A percentile compares a stretch with the other conserved stretches of the same genome.
These are phyloP conservation scores for Aspergillus flavus DNA, from an alignment of 2,329 filamentous ascomycete species.

Conservation along the genomic window DNA sequence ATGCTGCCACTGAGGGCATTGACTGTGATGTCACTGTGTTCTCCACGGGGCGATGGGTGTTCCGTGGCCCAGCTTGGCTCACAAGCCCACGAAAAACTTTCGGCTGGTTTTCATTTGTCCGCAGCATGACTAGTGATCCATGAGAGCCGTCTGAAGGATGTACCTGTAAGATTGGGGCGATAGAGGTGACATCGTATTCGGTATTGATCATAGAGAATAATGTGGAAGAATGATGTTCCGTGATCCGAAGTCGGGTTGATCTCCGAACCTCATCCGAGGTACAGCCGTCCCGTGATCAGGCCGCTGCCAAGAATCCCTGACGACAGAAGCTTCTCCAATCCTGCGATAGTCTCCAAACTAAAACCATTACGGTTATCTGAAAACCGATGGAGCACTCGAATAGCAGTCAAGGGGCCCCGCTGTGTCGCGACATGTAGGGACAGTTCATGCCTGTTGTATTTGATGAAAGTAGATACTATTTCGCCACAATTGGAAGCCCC, in stretches of 20 bases:
- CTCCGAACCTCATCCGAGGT: neutral
- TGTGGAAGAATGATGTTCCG: neutral
- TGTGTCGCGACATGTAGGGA: neutral
- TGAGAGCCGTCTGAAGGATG: neutral
- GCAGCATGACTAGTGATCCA: neutral
- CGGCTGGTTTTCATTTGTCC: neutral
- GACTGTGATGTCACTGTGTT: neutral
- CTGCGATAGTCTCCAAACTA: neutral
- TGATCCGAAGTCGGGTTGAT: neutral
- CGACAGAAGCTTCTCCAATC: neutral
- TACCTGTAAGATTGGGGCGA: neutral
- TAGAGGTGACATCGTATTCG: neutral
- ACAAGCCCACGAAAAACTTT: neutral
- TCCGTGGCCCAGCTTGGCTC: neutral
- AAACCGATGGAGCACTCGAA: neutral
- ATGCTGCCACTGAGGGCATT: neutral
- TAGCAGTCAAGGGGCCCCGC: neutral
- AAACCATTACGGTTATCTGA: neutral
- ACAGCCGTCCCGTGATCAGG: neutral
- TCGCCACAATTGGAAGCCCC: slow-evolving; percentile 8
- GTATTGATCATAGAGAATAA: neutral
- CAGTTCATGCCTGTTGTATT: neutral
- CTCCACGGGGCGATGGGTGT: neutral
- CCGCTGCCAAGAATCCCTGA: neutral
- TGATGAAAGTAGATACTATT: neutral